phyloP scores from a whole-genome alignment of 176 grass and related monocot genomes.

The Calamus simplicifolius region DNA sequence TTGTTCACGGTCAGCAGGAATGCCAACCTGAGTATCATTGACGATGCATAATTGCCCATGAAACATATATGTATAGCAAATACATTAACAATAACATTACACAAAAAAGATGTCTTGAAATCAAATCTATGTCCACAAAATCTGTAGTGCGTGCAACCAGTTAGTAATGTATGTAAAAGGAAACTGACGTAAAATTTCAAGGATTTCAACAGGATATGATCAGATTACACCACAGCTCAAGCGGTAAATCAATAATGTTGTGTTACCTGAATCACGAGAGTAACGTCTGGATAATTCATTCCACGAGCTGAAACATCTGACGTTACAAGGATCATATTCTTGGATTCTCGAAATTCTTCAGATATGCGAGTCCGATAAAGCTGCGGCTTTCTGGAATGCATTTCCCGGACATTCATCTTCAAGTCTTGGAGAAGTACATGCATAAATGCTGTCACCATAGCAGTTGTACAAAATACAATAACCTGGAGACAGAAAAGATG shows the following conservation, averaged over 20 bases:
- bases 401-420: constrained; percentile 85
- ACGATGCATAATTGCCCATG: background rate
- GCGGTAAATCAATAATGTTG: too few species aligned
- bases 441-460: constrained; percentile 87
- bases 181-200: too few species aligned
- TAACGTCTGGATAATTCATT: constrained; percentile 91
- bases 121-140: too few species aligned
- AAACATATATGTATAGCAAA: too few species aligned
- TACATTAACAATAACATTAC: too few species aligned
- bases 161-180: too few species aligned
- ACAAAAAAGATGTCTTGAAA: too few species aligned
- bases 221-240: too few species aligned
- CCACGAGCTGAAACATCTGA: constrained; percentile 82
- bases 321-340: constrained; percentile 69
- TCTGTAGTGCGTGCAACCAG: too few species aligned
- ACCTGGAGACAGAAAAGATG: constrained; percentile 33
- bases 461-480: constrained; percentile 82
- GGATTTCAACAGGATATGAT: too few species aligned
- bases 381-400: constrained; percentile 93
- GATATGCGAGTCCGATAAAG: constrained; percentile 78
- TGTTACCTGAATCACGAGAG: constrained; percentile 76
- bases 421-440: constrained; percentile 77
- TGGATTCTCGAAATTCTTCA: constrained; percentile 72
- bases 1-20: constrained; percentile 81
- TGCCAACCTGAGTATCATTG: constrained; percentile 46